Conservation (phyloP, 2,329 filamentous ascomycete species). For the Grosmannia huntii region DNA sequence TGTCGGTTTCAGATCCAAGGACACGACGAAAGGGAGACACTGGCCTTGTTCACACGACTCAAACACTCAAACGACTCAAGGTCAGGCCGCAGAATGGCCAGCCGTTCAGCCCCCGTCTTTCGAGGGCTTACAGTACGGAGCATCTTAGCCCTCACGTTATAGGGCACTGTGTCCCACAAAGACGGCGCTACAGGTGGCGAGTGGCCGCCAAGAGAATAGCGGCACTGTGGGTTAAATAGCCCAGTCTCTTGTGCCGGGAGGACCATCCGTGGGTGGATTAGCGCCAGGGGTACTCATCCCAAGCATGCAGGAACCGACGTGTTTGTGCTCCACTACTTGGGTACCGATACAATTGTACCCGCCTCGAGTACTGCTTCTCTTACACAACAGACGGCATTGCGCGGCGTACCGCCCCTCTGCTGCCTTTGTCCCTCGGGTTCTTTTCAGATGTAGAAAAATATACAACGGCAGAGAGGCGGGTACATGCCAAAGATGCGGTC, state of each 20-base stretch:
- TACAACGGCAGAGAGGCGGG: background rate
- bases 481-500: background rate
- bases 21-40: background rate
- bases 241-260: background rate
- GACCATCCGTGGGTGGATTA: constrained; percentile 1
- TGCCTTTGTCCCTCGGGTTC: background rate
- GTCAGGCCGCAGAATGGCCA: too few species aligned
- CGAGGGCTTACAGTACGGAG: too few species aligned
- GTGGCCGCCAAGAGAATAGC: background rate
- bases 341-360: background rate
- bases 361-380: background rate
- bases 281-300: constrained; percentile 1
- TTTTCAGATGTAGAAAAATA: background rate
- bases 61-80: too few species aligned
- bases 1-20: background rate
- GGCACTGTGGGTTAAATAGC: background rate
- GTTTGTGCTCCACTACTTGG: background rate
- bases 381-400: background rate
- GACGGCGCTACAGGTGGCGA: background rate
- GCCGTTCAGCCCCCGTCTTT: too few species aligned
- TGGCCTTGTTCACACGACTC: background rate
- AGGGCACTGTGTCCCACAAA: background rate
- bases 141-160: background rate
- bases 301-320: background rate
- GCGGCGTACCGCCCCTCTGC: background rate